Conservation (phyloP, 2,329 filamentous ascomycete species). For the Hypoxylon sp. region DNA sequence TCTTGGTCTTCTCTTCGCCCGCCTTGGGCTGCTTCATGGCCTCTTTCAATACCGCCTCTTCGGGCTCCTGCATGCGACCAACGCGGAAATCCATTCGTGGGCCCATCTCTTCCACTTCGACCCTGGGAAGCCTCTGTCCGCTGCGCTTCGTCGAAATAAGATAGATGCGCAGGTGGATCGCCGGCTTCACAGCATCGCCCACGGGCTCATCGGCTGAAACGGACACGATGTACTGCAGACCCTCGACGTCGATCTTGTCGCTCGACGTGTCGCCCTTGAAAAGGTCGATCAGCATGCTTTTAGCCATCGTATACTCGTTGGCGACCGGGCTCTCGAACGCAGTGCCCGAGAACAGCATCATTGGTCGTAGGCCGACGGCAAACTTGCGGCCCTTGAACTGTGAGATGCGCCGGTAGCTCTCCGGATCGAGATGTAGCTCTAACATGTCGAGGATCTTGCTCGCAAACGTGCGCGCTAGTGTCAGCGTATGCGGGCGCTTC, state of each 20-base stretch:
- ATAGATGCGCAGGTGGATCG: slow-evolving; percentile 81
- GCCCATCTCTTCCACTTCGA: slow-evolving; percentile 96
- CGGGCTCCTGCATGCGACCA: slow-evolving; percentile 82
- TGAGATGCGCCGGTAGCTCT: slow-evolving; percentile 75
- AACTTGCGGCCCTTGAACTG: slow-evolving; percentile 84
- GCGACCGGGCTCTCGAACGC: slow-evolving; percentile 85
- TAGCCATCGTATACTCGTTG: slow-evolving; percentile 85
- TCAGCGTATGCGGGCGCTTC: slow-evolving; percentile 93
- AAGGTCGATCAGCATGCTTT: slow-evolving; percentile 88
- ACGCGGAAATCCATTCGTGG: slow-evolving; percentile 77
- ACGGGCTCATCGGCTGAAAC: slow-evolving; percentile 78
- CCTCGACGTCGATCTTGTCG: slow-evolving; percentile 91
- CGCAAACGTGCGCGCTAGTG: slow-evolving; percentile 83
- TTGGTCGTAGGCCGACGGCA: slow-evolving; percentile 85
- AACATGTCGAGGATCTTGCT: slow-evolving; percentile 95
- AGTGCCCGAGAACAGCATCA: slow-evolving; percentile 91
- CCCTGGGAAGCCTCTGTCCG: slow-evolving; percentile 86
- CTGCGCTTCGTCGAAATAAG: slow-evolving; percentile 87
- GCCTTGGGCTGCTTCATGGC: slow-evolving; percentile 88
- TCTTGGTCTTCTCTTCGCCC: slow-evolving; percentile 84
- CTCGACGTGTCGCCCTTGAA: slow-evolving; percentile 84
- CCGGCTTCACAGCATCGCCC: slow-evolving; percentile 64
- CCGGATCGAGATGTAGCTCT: slow-evolving; percentile 84
- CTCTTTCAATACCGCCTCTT: slow-evolving; percentile 85
- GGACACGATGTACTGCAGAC: slow-evolving; percentile 89